Base-by-base conservation (phyloP, 441 rosid species). In the Euphorbia celastroides region DNA sequence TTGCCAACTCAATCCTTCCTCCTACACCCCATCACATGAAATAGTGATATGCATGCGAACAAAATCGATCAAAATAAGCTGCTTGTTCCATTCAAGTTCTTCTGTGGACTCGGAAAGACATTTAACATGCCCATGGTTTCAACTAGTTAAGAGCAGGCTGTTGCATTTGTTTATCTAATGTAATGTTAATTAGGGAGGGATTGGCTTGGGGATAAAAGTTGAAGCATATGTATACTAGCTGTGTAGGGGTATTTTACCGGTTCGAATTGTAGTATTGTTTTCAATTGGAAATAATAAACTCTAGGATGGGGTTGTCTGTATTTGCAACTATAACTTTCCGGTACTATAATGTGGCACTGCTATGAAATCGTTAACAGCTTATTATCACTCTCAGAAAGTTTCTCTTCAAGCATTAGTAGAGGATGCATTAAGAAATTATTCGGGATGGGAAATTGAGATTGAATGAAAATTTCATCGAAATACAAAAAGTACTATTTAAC, bases 1-100 rank as follows among this genome's bases (percentile, higher is more conserved):
- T 89, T 25, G 96, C 92, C 30, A 89, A 76, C 71, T 70, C 87
- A 28, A 78, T 89, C 75, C 93, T 85, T 62, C 87, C 84, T 60
- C 79, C 70, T 41, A 50, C 87, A 5, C 63, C 88, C 36, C 86
- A 81, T 78, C 81, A 71, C 70, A 76, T 75, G 79, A 81, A 81
- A 74, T 67, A 79, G 6, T 82, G 87, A 84, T 9, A 34, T 72
- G 42, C 57, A 41, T 67, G 59, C 60, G 19, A 27, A 56, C 34
- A 27, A 27, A 63, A 54, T 48, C 16, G 57, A 54, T 58, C 42
- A 62, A 54, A 80, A 71, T 71, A 66, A 68, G 55, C 69, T 2
- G 32, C 42, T 19, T 42, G 32, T 9, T 31, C 42, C 9, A 16
- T 52, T 31, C 26, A 64, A 46, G 54, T 73, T 65, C 31, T 25